phyloP scores from a whole-genome alignment of 2,329 filamentous ascomycete genomes.

The Microdochium nivale region DNA sequence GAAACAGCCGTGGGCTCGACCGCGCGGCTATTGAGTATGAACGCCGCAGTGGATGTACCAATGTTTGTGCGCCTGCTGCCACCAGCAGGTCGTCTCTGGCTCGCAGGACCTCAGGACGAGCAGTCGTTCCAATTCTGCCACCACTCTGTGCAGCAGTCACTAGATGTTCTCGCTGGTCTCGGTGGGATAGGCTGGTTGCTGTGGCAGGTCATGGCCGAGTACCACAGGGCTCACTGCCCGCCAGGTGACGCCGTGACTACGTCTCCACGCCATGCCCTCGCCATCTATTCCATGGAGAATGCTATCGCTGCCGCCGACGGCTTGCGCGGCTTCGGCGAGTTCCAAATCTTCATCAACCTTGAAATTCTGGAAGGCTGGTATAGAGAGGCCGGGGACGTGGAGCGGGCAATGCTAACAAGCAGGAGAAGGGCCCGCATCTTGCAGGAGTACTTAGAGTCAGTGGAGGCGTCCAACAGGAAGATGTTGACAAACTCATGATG shows the following conservation, averaged over 20 bases:
- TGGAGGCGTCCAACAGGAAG: slow-evolving; percentile 1
- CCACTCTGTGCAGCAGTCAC: slow-evolving; percentile 4
- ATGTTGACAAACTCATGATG: slow-evolving; percentile 1
- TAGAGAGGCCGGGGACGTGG: slow-evolving; percentile 9
- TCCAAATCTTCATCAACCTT: slow-evolving; percentile 11
- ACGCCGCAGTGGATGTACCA: not conserved
- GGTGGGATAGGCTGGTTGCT: slow-evolving; percentile 10
- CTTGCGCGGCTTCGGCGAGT: slow-evolving; percentile 8
- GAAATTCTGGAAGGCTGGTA: slow-evolving; percentile 10
- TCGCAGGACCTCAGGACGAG: slow-evolving; percentile 9
- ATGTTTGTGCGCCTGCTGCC: slow-evolving; percentile 7
- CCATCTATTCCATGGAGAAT: slow-evolving; percentile 8
- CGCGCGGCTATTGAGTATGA: slow-evolving; percentile 1
- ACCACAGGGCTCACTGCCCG: slow-evolving; percentile 8
- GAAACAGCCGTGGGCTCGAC: slow-evolving; percentile 5
- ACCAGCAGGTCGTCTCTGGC: slow-evolving; percentile 10
- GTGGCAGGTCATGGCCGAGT: slow-evolving; percentile 11
- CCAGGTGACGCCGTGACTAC: slow-evolving; percentile 1
- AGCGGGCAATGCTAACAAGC: slow-evolving; percentile 4
- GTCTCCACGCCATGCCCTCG: slow-evolving; percentile 9
- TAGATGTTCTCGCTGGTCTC: slow-evolving; percentile 5
- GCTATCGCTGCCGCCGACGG: slow-evolving; percentile 9
- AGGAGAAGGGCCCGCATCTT: slow-evolving; percentile 5
- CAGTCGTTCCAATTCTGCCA: slow-evolving; percentile 8
- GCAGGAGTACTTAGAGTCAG: slow-evolving; percentile 6